Percentiles rank a stretch among this genome's conserved stretches.
Conservation (phyloP, 2,329 filamentous ascomycete genomes). For the Colletotrichum neosansevieriae region DNA sequence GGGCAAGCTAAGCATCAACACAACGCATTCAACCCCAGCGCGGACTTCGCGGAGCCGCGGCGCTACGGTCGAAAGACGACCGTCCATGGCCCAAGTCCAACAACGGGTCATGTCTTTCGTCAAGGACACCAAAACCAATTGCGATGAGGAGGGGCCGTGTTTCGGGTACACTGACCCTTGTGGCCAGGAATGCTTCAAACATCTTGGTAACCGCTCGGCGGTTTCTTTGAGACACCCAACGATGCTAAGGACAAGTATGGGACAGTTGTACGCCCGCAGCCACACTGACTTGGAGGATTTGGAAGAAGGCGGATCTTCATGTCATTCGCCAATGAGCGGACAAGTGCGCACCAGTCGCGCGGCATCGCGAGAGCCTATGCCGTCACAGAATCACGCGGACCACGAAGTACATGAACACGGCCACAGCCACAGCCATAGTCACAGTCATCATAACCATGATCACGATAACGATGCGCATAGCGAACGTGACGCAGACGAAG, state of each 20-base stretch:
- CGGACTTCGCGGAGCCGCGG: constrained; percentile 44
- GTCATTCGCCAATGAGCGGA: constrained; percentile 49
- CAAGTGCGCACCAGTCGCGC: constrained; percentile 52
- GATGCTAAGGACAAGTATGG: constrained; percentile 57
- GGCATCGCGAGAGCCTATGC: constrained; percentile 54
- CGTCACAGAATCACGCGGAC: constrained; percentile 41
- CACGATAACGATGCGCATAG: constrained; percentile 43
- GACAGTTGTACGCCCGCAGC: constrained; percentile 47
- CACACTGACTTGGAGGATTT: constrained; percentile 48
- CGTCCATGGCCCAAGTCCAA: constrained; percentile 67
- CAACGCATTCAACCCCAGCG: constrained; percentile 24
- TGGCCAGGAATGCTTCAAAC: constrained; percentile 74
- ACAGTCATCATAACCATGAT: constrained; percentile 14
- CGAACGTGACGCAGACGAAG: constrained; percentile 49
- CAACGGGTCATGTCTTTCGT: constrained; percentile 73
- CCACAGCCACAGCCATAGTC: constrained; percentile 41
- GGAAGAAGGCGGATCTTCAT: constrained; percentile 46
- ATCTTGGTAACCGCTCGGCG: constrained; percentile 57
- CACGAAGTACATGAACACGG: constrained; percentile 44
- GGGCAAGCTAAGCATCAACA: constrained; percentile 44
- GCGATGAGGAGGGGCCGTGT: constrained; percentile 71
- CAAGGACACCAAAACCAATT: constrained; percentile 72
- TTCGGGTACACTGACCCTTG: constrained; percentile 75
- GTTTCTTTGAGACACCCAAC: constrained; percentile 51
- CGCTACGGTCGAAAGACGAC: constrained; percentile 55